phyloP scores from a whole-genome alignment of 1,139 yeast genomes.

The Suhomyces anneliseae region DNA sequence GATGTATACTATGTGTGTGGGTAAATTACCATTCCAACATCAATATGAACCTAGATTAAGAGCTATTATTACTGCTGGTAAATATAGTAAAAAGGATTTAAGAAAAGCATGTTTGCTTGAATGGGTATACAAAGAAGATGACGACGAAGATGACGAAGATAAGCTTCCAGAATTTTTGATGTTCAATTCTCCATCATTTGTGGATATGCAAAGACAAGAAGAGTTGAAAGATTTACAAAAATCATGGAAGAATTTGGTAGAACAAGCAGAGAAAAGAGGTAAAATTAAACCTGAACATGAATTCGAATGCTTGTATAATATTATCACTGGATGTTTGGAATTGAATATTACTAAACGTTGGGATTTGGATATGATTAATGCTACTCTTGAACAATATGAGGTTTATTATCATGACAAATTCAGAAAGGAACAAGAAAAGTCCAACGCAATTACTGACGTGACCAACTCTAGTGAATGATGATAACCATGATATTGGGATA shows the following conservation, averaged over 20 bases:
- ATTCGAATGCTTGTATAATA: slow-evolving; percentile 37
- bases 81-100: slow-evolving; percentile 51
- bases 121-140: slow-evolving; percentile 24
- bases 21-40: slow-evolving; percentile 80
- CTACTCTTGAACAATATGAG: slow-evolving; percentile 8
- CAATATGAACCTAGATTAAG: slow-evolving; percentile 76
- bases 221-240: slow-evolving; percentile 17
- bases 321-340: slow-evolving; percentile 56
- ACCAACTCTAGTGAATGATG: neutral
- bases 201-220: slow-evolving; percentile 24
- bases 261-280: slow-evolving; percentile 1
- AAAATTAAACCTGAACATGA: slow-evolving; percentile 16
- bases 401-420: neutral
- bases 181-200: slow-evolving; percentile 20
- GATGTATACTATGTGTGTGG: slow-evolving; percentile 68
- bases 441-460: neutral
- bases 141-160: slow-evolving; percentile 9
- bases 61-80: slow-evolving; percentile 69
- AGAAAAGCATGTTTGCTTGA: slow-evolving; percentile 31
- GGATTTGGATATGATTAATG: slow-evolving; percentile 41
- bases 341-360: slow-evolving; percentile 52
- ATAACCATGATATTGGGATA: neutral
- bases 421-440: neutral
- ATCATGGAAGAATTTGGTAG: slow-evolving; percentile 24
- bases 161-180: slow-evolving; percentile 8